phyloP scores from a whole-genome alignment of 163 green algal genomes.

The Chlorella variabilis region DNA sequence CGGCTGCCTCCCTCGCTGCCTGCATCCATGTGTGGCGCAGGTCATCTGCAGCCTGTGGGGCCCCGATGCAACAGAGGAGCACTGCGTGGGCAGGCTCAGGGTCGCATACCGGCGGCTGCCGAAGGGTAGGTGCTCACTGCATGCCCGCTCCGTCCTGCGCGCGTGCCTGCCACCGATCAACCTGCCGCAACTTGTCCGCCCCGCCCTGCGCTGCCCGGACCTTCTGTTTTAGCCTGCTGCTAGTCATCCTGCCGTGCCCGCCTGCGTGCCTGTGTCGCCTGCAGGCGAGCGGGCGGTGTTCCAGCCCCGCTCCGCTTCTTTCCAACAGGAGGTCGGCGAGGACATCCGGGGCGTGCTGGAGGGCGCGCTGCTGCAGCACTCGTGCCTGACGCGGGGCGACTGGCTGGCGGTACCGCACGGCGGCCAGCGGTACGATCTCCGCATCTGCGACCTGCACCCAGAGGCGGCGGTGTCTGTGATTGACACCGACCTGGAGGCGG shows the following conservation, averaged over 20 bases:
- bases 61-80: slow-evolving; percentile 38
- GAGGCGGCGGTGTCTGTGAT: slow-evolving; percentile 20
- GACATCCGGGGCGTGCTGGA: slow-evolving; percentile 76
- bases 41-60: slow-evolving; percentile 35
- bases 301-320: slow-evolving; percentile 75
- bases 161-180: neutral
- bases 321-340: slow-evolving; percentile 73
- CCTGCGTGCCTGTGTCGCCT: neutral
- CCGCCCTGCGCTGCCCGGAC: neutral
- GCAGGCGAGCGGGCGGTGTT: slow-evolving; percentile 62
- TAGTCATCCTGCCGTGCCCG: neutral
- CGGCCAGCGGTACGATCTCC: slow-evolving; percentile 47
- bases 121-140: slow-evolving; percentile 33
- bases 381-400: slow-evolving; percentile 77
- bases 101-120: slow-evolving; percentile 67
- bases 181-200: neutral
- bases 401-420: slow-evolving; percentile 63
- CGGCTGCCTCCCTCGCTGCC: too few relatives aligned
- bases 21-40: too few relatives aligned
- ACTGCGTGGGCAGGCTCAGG: slow-evolving; percentile 55
- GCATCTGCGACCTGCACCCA: slow-evolving; percentile 72
- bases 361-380: slow-evolving; percentile 64
- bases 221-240: slow-evolving; percentile 50
- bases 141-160: neutral
- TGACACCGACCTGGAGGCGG: slow-evolving; percentile 72